Base-by-base conservation (phyloP, 495 filamentous ascomycete species). In the Penicillium canariense region DNA sequence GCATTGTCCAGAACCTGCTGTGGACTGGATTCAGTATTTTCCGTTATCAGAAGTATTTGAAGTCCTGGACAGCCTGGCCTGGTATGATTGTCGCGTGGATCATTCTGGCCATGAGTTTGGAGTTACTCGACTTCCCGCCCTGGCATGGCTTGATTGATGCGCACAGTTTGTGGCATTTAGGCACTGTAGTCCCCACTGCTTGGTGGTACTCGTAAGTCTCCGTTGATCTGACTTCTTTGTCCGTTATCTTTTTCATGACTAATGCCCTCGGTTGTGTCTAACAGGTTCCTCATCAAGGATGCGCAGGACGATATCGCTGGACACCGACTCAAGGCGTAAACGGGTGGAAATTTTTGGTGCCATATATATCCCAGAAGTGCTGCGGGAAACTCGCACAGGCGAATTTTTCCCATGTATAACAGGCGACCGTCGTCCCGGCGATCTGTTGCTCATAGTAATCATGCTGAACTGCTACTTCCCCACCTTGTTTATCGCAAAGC, bases 111-210 rank as follows among this genome's bases (percentile, higher is more conserved):
- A 98, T 98, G 94, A 91, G 93, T 66, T 73, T 98, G 66, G 94
- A 98, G 70, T 62, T 98, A 62, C 74, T 97, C 52, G 94, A 98
- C 70, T 98, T 98, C 67, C 83, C 95, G 52, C 94, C 94, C 2
- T 75, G 89, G 61, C 79, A 84, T 75, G 89, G 88, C 12, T 83
- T 86, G 62, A 66, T 98, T 34, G 94, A 98, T 80, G 94, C 94
- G 17, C 94, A 98, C 79, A 91, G 89, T 60, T 70, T 98, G 53
- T 98, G 94, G 94, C 94, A 98, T 81, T 67, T 94, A 53, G 90
- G 89, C 32, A 98, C 94, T 2, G 91, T 98, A 42, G 80, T 81
- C 46, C 94, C 94, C 26, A 89, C 91, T 6, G 77, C 93, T 34
- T 84, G 93, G 81, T 97, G 90, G 88, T 98, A 98, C 68, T 88